These are phyloP conservation scores for Orbilia oligospora DNA, from an alignment of 2,329 filamentous ascomycete species.

Conservation along the genomic window DNA sequence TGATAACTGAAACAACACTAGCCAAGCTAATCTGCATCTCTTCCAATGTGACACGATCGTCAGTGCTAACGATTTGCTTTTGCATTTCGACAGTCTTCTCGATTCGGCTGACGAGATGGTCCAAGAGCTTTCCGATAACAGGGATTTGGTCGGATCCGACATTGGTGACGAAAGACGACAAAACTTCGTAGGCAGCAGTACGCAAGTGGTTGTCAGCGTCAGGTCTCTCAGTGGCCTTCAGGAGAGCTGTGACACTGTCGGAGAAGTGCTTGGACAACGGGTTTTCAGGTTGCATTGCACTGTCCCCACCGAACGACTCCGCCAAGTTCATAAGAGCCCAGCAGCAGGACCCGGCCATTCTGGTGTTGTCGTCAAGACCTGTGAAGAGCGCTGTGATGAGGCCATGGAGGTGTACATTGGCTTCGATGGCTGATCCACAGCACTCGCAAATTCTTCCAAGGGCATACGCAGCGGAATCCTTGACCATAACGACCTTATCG, in stretches of 20 bases:
- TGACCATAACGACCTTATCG: constrained; percentile 88
- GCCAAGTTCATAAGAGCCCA: constrained; percentile 99
- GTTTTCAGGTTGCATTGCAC: constrained; percentile 77
- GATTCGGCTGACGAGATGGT: constrained; percentile 89
- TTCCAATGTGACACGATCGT: constrained; percentile 94
- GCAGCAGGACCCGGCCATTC: constrained; percentile 98
- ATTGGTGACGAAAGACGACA: constrained; percentile 94
- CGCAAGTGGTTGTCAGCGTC: constrained; percentile 90
- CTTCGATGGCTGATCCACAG: constrained; percentile 91
- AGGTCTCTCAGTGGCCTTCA: constrained; percentile 84
- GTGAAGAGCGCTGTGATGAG: constrained; percentile 91
- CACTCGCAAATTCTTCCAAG: constrained; percentile 96
- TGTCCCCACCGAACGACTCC: constrained; percentile 82
- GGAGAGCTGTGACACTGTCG: constrained; percentile 86
- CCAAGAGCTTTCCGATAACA: constrained; percentile 84
- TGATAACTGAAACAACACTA: constrained; percentile 90
- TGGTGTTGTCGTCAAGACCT: constrained; percentile 88
- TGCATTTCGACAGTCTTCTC: constrained; percentile 92
- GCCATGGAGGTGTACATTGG: constrained; percentile 82
- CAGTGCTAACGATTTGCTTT: constrained; percentile 92
- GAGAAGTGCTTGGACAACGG: constrained; percentile 92
- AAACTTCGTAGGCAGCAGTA: constrained; percentile 95
- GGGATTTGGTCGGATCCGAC: constrained; percentile 87
- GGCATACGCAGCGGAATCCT: constrained; percentile 95
- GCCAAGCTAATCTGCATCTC: constrained; percentile 98